These are phyloP conservation scores for Rhinocladiella similis DNA, from an alignment of 2,329 filamentous ascomycete species.

Conservation along the genomic window DNA sequence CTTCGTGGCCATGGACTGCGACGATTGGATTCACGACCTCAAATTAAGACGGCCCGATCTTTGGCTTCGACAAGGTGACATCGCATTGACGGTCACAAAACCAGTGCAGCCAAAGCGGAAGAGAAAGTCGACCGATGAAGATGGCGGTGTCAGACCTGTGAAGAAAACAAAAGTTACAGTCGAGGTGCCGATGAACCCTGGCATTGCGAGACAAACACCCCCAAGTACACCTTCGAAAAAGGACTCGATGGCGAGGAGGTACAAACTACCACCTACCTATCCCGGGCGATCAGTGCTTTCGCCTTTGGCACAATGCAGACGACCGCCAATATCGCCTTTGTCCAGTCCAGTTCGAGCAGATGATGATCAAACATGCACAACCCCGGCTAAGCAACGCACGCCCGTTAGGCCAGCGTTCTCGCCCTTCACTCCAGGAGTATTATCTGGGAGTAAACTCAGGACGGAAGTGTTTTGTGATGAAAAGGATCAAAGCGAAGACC, in stretches of 20 bases:
- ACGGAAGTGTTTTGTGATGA: constrained; percentile 6
- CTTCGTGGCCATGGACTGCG: constrained; percentile 74
- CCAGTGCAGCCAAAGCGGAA: constrained; percentile 22
- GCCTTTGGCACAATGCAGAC: constrained; percentile 19
- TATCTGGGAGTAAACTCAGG: constrained; percentile 11
- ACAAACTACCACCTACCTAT: constrained; percentile 6
- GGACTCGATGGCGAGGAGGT: background rate
- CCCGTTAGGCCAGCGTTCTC: constrained; percentile 17
- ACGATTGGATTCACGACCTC: constrained; percentile 69
- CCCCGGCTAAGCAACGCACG: background rate
- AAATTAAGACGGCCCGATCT: constrained; percentile 59
- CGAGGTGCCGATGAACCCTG: constrained; percentile 3
- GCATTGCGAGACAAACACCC: background rate
- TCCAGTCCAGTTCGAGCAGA: constrained; percentile 17
- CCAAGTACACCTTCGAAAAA: constrained; percentile 9
- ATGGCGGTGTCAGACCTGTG: constrained; percentile 4
- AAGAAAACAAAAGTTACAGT: constrained; percentile 24
- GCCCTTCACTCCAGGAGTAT: constrained; percentile 18
- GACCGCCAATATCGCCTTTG: constrained; percentile 21
- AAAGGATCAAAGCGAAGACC: background rate
- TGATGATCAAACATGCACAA: background rate
- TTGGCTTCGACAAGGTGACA: constrained; percentile 46
- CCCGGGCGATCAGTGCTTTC: constrained; percentile 18
- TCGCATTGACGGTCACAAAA: constrained; percentile 31
- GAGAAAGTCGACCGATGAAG: constrained; percentile 23